phyloP scores from a whole-genome alignment of 2,329 filamentous ascomycete genomes.

The Ceratocystis variospora region DNA sequence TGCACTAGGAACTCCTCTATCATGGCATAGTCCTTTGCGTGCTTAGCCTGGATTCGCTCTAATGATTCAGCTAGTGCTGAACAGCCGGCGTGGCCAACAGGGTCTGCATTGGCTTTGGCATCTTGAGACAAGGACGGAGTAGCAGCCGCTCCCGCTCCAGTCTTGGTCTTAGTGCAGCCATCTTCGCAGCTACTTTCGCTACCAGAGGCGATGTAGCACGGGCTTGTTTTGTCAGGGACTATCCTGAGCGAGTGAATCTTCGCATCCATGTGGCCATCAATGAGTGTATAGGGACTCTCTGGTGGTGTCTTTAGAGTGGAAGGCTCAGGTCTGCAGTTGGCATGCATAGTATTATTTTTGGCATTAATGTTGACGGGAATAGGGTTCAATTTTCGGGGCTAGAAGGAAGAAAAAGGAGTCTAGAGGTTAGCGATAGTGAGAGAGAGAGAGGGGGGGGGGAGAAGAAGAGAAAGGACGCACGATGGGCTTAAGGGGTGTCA shows the following conservation, averaged over 20 bases:
- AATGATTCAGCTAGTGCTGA: not conserved
- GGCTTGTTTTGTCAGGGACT: not conserved
- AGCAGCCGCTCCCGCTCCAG: too few species aligned
- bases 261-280: not conserved
- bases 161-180: not conserved
- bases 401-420: not conserved
- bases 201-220: not conserved
- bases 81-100: not conserved
- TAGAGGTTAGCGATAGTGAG: not conserved
- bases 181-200: not conserved
- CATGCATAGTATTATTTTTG: not conserved
- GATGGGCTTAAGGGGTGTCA: not conserved
- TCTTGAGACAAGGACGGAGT: not conserved
- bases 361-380: too few species aligned
- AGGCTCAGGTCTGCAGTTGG: not conserved
- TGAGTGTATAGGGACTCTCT: not conserved
- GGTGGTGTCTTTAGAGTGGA: not conserved
- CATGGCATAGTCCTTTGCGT: not conserved
- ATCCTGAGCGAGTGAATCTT: not conserved
- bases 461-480: not conserved
- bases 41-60: not conserved
- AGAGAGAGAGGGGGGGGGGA: not conserved
- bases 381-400: not conserved
- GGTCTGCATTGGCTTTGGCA: not conserved
- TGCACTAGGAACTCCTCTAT: conserved; percentile 1